Evolutionary conservation across 2,329 filamentous ascomycete genomes (phyloP), one percentile per base, ranked within the genome.

Genomic region (Cephalotrichum gorgonifer): DNA sequence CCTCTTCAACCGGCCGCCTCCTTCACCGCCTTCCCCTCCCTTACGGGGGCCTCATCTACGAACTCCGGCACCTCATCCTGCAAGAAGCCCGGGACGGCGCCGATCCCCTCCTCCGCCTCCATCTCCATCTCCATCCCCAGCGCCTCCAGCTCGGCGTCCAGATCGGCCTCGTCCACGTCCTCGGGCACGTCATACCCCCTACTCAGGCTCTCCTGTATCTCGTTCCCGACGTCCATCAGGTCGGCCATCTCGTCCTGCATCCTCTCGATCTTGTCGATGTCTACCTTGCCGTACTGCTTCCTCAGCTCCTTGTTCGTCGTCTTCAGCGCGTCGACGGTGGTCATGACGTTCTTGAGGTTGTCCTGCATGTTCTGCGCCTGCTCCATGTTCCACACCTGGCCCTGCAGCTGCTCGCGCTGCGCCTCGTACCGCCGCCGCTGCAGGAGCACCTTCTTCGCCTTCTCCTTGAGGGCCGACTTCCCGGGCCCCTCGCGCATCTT

Each of bases 201-300:
- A 52, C 86, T 85, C 50, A 98, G 85, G 56, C 86, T 90, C 70
- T 97, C 93, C 69, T 98, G 89, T 52, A 98, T 98, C 67, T 98
- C 93, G 66, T 97, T 97, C 3, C 93, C 91, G 53, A 96, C 84
- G 62, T 98, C 93, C 80, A 98, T 87, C 59, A 98, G 66, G 68
- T 98, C 93, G 6, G 90, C 90, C 93, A 98, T 97, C 70, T 98
- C 91, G 64, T 98, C 93, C 77, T 98, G 91, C 76, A 98, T 79
- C 57, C 85, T 77, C 76, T 98, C 93, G 58, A 98, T 97, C 76
- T 95, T 89, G 68, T 97, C 93, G 49, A 98, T 85, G 61, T 98
- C 86, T 56, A 98, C 86, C 73, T 96, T 96, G 58, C 91, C 91
- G 63, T 97, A 97, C 73, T 97, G 91, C 66, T 88, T 86, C 62